phyloP scores from a whole-genome alignment of 2,329 filamentous ascomycete genomes.

The Didymella sp. region DNA sequence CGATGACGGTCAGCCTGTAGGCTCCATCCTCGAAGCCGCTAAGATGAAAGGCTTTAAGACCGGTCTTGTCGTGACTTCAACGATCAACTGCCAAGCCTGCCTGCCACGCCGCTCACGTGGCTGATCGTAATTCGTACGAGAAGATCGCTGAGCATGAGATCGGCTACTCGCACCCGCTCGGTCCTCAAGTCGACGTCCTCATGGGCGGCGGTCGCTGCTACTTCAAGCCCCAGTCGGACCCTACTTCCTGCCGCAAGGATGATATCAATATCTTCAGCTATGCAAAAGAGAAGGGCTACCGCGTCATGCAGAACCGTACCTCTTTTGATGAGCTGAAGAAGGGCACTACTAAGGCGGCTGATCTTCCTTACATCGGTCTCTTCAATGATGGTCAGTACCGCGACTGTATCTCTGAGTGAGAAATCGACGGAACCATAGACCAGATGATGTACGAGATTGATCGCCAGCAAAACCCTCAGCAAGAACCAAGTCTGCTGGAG shows the following conservation, averaged over 20 bases:
- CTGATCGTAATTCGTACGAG: conserved; percentile 41
- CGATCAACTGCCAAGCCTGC: conserved; percentile 48
- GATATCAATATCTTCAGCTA: conserved; percentile 48
- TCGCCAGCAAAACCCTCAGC: conserved; percentile 46
- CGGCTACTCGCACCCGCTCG: conserved; percentile 52
- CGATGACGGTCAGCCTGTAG: conserved; percentile 45
- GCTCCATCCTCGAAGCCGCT: conserved; percentile 52
- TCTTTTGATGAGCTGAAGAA: conserved; percentile 45
- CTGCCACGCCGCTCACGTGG: conserved; percentile 13
- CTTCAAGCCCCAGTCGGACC: conserved; percentile 50
- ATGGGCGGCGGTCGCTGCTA: conserved; percentile 53
- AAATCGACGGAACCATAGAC: conserved; percentile 10
- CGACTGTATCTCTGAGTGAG: background rate
- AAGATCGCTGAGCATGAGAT: conserved; percentile 52
- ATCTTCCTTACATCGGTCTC: conserved; percentile 50
- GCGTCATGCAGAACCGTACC: conserved; percentile 47
- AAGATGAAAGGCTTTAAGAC: conserved; percentile 52
- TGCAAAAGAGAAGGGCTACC: conserved; percentile 47
- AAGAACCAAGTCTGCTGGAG: conserved; percentile 52
- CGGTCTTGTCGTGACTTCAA: conserved; percentile 53
- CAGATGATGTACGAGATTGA: conserved; percentile 49
- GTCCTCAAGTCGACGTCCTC: conserved; percentile 50
- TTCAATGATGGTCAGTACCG: conserved; percentile 45
- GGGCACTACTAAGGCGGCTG: conserved; percentile 30
- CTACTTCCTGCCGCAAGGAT: conserved; percentile 49